Evolutionary conservation across 352 stramenopile genomes (phyloP), one percentile per base, ranked within the genome.

Genomic region (Globisporangium cylindrosporum): DNA sequence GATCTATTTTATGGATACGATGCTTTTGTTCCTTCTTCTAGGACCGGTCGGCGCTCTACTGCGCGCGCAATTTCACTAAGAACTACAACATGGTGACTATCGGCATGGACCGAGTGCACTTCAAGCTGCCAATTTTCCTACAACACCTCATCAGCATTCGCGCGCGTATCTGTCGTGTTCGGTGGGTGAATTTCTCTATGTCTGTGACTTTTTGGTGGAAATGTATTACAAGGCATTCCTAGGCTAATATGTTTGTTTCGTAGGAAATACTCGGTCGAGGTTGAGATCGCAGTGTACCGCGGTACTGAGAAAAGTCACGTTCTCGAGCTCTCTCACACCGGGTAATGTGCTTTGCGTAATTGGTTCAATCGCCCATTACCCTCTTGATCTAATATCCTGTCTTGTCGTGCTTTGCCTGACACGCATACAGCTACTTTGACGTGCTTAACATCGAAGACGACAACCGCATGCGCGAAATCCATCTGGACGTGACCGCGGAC

Each of bases 71-170:
- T 54, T 92, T 91, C 54, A 86, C 82, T 7, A 90, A 89, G 60
- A 91, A 82, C 73, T 80, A 88, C 63, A 81, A 80, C 64, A 92
- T 92, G 81, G 82, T 87, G 46, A 92, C 84, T 4, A 84, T 91
- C 67, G 73, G 82, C 18, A 90, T 92, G 82, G 90, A 92, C 68
- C 84, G 84, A 67, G 72, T 90, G 68, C 66, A 83, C 22, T 92
- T 92, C 62, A 90, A 88, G 67, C 73, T 90, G 43, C 84, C 82
- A 32, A 90, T 92, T 48, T 77, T 69, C 4, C 62, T 74, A 32
- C 70, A 76, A 3, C 82, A 92, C 59, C 68, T 92, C 43, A 75
- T 92, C 34, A 90, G 75, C 24, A 74, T 89, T 57, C 81, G 81
- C 27, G 82, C 84, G 2, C 82, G 80, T 48, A 78, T 92, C 36